Evolutionary conservation across 73 alveolate genomes (phyloP).

Genomic region (Paramecium pentaurelia): DNA sequence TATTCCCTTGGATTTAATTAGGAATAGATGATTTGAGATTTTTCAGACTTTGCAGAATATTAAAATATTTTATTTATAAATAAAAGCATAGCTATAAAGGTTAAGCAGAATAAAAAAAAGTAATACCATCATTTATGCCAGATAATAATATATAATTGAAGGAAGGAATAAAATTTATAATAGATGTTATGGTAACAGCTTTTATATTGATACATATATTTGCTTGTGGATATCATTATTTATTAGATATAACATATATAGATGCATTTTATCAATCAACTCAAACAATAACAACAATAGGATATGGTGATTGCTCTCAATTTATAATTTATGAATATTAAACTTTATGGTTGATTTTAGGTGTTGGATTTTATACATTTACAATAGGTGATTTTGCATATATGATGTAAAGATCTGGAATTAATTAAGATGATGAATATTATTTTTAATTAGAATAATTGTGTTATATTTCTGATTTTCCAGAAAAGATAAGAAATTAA

Average conservation of each 20-base stretch:
- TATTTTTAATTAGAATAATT: background rate
- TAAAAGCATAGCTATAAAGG: background rate
- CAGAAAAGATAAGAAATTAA: background rate
- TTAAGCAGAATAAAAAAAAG: background rate
- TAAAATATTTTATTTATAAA: background rate
- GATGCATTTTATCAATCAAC: background rate
- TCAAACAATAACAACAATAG: background rate
- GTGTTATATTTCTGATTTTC: background rate
- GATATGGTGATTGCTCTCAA: slow-evolving; percentile 4
- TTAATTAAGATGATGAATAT: background rate
- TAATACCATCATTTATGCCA: background rate
- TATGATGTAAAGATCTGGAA: background rate
- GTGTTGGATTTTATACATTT: slow-evolving; percentile 21
- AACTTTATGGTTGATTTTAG: slow-evolving; percentile 14
- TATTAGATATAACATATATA: background rate
- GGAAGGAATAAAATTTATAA: background rate
- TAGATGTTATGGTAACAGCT: slow-evolving; percentile 5
- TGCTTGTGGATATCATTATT: background rate
- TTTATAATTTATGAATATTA: background rate
- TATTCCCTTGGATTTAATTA: background rate
- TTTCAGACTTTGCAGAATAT: background rate
- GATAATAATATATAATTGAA: background rate
- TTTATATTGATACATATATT: background rate
- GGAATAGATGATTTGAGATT: background rate
- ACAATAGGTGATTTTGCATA: slow-evolving; percentile 20